Evolutionary conservation across 1,284 basidiomycete genomes (phyloP).

Genomic region (Fomes fomentarius): DNA sequence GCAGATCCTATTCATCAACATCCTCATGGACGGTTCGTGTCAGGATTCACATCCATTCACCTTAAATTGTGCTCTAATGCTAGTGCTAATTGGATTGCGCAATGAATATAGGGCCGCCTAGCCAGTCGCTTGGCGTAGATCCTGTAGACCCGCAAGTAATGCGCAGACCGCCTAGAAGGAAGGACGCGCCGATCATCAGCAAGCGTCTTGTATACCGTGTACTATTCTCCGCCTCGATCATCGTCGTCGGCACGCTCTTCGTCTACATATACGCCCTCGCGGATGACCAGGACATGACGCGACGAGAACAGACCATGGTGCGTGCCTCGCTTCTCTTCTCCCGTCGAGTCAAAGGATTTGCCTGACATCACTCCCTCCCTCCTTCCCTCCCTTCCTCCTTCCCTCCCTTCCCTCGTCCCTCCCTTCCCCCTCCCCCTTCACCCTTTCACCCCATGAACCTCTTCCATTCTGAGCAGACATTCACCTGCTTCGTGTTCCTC

Average conservation of each 20-base stretch:
- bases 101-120: slow-evolving; percentile 75
- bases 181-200: slow-evolving; percentile 88
- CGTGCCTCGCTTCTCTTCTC: background rate
- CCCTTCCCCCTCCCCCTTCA: too few relatives aligned
- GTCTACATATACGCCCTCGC: slow-evolving; percentile 84
- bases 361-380: background rate
- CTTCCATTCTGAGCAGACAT: slow-evolving; percentile 65
- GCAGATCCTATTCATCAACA: slow-evolving; percentile 99
- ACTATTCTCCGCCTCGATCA: slow-evolving; percentile 88
- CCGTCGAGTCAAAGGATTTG: slow-evolving; percentile 31
- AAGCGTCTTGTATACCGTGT: slow-evolving; percentile 77
- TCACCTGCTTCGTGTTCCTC: slow-evolving; percentile 95
- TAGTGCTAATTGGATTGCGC: background rate
- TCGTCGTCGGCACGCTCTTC: slow-evolving; percentile 88
- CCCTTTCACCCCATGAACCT: too few relatives aligned
- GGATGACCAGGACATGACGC: slow-evolving; percentile 75
- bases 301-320: slow-evolving; percentile 94
- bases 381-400: too few relatives aligned
- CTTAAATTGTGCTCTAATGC: too few relatives aligned
- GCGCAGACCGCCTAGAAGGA: slow-evolving; percentile 85
- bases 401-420: too few relatives aligned
- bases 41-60: background rate
- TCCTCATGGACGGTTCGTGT: slow-evolving; percentile 91
- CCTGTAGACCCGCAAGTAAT: slow-evolving; percentile 92
- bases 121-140: slow-evolving; percentile 95